Evolutionary conservation across 2,329 filamentous ascomycete species (phyloP), one percentile per base, ranked within the genome.

Genomic region (Mycosphaerella sp.): DNA sequence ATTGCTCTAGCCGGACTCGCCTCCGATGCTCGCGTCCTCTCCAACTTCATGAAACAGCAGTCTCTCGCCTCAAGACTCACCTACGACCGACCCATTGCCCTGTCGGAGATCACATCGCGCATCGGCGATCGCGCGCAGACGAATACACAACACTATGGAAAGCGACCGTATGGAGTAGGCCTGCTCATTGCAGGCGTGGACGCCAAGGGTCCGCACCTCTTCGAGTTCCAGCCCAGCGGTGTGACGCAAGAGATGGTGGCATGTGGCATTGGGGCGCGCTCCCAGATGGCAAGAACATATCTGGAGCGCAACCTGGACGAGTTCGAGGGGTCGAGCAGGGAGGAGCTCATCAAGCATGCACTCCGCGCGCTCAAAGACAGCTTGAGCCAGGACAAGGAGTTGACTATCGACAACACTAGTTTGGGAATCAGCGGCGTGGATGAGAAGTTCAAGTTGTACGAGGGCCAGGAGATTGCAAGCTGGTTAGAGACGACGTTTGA

Each of bases 21-120:
- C 63, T 96, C 92, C 55, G 93, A 98, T 74, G 93, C 92, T 70
- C 93, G 93, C 69, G 93, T 98, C 66, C 90, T 98, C 66, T 96
- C 91, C 80, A 98, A 98, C 83, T 98, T 96, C 80, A 97, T 98
- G 92, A 97, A 96, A 80, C 90, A 95, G 77, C 93, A 97, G 77
- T 95, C 89, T 60, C 89, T 98, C 68, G 87, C 89, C 68, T 92
- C 93, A 67, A 90, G 92, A 73, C 85, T 98, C 66, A 95, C 90
- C 54, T 97, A 95, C 78, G 92, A 89, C 75, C 91, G 93, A 63
- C 84, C 91, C 63, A 93, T 98, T 71, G 89, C 90, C 32, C 79
- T 97, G 70, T 86, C 89, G 68, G 86, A 87, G 59, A 89, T 97
- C 66, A 91, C 95, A 64, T 81, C 84, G 62, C 86, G 92, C 74